A percentile compares a stretch with the other conserved stretches of the same genome.
Conservation (phyloP, 78 protist genomes). For the Isochrysis galbana region DNA sequence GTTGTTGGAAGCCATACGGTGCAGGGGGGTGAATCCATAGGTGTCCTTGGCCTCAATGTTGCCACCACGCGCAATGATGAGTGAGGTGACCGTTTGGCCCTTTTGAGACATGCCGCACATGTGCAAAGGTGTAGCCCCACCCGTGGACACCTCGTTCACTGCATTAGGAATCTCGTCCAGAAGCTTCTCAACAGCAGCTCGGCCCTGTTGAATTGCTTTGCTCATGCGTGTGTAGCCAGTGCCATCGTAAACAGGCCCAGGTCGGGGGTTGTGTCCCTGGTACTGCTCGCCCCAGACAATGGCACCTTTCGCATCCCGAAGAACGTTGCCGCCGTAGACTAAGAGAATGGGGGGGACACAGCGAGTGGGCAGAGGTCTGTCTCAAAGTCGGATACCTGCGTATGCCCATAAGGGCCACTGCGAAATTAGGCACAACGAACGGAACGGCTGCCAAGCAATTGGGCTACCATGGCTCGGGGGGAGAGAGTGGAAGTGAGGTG, state of each 20-base stretch:
- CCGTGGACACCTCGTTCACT: slow-evolving; percentile 47
- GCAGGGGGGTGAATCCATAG: slow-evolving; percentile 33
- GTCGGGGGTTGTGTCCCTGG: slow-evolving; percentile 34
- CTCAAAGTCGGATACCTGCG: too few species aligned
- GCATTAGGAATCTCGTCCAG: neutral
- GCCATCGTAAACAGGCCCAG: slow-evolving; percentile 39
- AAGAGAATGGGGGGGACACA: too few species aligned
- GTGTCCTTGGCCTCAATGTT: slow-evolving; percentile 47
- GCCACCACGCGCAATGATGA: slow-evolving; percentile 13
- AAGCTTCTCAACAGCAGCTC: neutral
- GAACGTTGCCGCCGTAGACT: slow-evolving; percentile 39
- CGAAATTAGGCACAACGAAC: neutral
- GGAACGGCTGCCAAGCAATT: too few species aligned
- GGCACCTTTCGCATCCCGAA: slow-evolving; percentile 9
- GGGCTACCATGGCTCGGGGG: too few species aligned
- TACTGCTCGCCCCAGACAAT: slow-evolving; percentile 30
- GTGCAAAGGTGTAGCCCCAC: slow-evolving; percentile 50
- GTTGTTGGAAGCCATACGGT: slow-evolving; percentile 50
- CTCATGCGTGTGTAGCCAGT: slow-evolving; percentile 41
- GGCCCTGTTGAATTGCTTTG: neutral
- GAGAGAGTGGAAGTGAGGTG: too few species aligned
- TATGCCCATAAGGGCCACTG: too few species aligned
- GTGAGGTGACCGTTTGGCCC: slow-evolving; percentile 5
- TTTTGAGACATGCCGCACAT: slow-evolving; percentile 39
- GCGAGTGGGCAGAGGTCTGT: too few species aligned